Percentiles rank a stretch among this genome's conserved stretches.
Conservation (phyloP, 140 eudicot genomes). For the Flaveria floridana region DNA sequence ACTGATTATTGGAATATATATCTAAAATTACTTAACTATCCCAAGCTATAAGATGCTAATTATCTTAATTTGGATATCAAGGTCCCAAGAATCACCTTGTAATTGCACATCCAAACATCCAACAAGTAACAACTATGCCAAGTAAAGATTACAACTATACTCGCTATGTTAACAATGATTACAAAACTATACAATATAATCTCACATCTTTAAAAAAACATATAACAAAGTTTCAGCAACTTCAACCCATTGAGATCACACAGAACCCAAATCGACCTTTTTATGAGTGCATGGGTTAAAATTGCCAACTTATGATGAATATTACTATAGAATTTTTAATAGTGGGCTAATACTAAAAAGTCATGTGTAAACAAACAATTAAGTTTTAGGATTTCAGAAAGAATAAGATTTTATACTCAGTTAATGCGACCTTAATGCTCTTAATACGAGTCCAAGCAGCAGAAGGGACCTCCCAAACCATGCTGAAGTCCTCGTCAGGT, state of each 20-base stretch:
- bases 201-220: background rate
- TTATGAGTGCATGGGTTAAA: background rate
- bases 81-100: background rate
- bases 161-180: background rate
- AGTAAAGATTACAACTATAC: background rate
- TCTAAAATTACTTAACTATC: background rate
- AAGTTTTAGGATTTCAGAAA: background rate
- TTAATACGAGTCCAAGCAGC: conserved; percentile 96
- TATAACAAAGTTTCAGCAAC: background rate
- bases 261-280: background rate
- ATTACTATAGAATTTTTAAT: background rate
- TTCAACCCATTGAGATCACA: background rate
- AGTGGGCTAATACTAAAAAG: background rate
- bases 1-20: background rate
- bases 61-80: background rate
- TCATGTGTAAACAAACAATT: background rate
- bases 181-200: background rate
- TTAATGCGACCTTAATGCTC: conserved; percentile 79
- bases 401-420: conserved; percentile 53
- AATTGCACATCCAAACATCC: background rate
- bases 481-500: conserved; percentile 88
- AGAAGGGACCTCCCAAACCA: conserved; percentile 98
- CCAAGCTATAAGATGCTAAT: background rate
- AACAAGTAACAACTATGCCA: background rate
- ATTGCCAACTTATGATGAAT: background rate